These are phyloP conservation scores for Aspergillus hancockii DNA, from an alignment of 495 filamentous ascomycete genomes.

Conservation along the genomic window DNA sequence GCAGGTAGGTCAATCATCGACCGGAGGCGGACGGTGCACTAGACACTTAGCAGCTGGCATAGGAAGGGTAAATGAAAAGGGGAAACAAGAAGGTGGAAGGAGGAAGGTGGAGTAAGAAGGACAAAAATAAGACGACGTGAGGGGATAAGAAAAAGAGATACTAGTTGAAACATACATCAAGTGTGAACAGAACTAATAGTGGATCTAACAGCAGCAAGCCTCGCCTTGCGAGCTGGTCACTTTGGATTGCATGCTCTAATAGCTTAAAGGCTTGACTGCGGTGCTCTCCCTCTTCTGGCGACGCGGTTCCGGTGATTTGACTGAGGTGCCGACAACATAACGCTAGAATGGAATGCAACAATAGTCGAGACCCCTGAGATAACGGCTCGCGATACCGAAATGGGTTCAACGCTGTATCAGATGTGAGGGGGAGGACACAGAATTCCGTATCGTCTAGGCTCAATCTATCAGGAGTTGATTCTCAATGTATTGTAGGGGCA, in stretches of 20 bases:
- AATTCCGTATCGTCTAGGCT: constrained; percentile 22
- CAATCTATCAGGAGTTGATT: background rate
- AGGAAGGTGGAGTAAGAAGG: too few species aligned
- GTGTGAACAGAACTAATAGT: constrained; percentile 22
- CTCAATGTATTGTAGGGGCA: background rate
- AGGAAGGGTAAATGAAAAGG: too few species aligned
- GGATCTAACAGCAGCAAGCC: constrained; percentile 15
- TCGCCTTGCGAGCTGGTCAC: background rate
- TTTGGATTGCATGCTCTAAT: constrained; percentile 12
- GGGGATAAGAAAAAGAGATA: background rate
- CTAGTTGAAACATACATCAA: constrained; percentile 19
- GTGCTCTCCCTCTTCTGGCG: constrained; percentile 15
- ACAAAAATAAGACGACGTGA: too few species aligned
- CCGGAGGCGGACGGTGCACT: constrained; percentile 21
- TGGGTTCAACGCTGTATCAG: constrained; percentile 17
- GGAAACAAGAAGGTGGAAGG: too few species aligned
- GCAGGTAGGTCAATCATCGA: constrained; percentile 17
- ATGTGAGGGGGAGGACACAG: constrained; percentile 24
- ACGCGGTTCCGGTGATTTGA: constrained; percentile 8
- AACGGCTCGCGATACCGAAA: constrained; percentile 16
- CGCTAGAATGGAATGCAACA: constrained; percentile 24
- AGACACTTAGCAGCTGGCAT: too few species aligned
- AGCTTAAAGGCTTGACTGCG: constrained; percentile 18
- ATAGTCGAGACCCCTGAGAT: constrained; percentile 8
- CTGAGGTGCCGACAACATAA: constrained; percentile 22